Conservation (phyloP, 176 grass and related monocot species). For the Areca catechu region DNA sequence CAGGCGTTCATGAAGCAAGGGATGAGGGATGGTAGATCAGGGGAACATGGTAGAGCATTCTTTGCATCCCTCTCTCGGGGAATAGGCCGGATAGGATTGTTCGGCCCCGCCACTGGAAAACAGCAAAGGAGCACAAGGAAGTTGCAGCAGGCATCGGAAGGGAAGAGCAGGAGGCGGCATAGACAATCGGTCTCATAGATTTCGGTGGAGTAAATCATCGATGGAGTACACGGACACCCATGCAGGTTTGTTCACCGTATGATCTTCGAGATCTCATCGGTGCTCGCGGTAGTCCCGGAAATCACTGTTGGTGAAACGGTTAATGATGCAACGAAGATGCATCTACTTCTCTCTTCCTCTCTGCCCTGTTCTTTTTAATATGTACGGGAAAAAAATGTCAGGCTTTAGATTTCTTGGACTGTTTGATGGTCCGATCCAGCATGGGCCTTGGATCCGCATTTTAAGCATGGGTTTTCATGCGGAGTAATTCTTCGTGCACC, state of each 20-base stretch:
- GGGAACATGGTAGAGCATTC: constrained; percentile 37
- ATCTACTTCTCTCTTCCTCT: not conserved
- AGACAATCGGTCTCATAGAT: constrained; percentile 10
- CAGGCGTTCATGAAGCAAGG: constrained; percentile 22
- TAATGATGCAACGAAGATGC: not conserved
- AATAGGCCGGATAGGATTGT: constrained; percentile 44
- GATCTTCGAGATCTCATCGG: no score
- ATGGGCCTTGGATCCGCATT: no score
- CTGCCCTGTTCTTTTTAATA: no score
- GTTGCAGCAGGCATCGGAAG: constrained; percentile 32
- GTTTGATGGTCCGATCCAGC: no score
- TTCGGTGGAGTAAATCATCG: no score
- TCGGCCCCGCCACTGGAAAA: constrained; percentile 21
- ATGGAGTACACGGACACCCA: no score
- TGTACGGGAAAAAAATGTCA: no score
- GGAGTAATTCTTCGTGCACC: no score
- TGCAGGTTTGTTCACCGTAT: no score
- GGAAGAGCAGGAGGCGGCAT: constrained; percentile 40
- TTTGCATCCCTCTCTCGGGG: constrained; percentile 63
- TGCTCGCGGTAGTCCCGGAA: not conserved
- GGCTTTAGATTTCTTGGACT: no score
- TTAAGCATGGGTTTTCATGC: no score
- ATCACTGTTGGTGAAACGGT: not conserved
- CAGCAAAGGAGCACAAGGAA: constrained; percentile 27
- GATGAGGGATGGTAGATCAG: constrained; percentile 16